Evolutionary conservation across 2,329 filamentous ascomycete genomes (phyloP), one percentile per base, ranked within the genome.

Genomic region (Trichophyton equinum): DNA sequence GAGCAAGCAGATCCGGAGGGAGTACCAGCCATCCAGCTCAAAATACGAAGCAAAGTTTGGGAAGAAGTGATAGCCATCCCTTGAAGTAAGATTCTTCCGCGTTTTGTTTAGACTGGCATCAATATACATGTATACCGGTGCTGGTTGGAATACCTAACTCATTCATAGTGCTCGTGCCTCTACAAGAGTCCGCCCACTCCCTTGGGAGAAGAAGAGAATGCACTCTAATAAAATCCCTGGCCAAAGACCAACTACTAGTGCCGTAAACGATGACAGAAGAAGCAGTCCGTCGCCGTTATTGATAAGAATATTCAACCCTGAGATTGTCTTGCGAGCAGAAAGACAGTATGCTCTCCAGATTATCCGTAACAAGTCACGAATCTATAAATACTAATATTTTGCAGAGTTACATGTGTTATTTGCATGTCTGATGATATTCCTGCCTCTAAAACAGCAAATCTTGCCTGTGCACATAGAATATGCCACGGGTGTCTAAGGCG

Each of bases 381-480:
- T 30, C 27, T 30, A 30, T 1, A 30, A 30, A 30, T 22, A 49
- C 46, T 49, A 22, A 49, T 49, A 22, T 20, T 22, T 11, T 6
- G 25, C 18, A 90, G 85, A 62, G 80, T 86, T 51, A 81, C 87
- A 68, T 95, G 90, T 67, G 76, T 90, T 56, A 83, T 82, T 25
- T 95, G 90, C 70, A 76, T 85, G 69, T 79, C 78, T 44, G 85
- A 88, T 64, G 85, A 89, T 64, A 75, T 87, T 1, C 82, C 85
- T 0, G 69, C 80, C 8, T 78, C 78, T 62, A 85, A 83, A 71
- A 82, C 86, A 38, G 85, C 85, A 42, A 88, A 85, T 71, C 81
- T 95, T 40, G 81, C 83, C 65, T 95, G 91, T 70, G 84, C 84
- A 2, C 90, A 95, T 72, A 82, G 84, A 64, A 91, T 92, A 86